Base-by-base conservation (phyloP, 1,284 basidiomycete species). In the Trametes hirsuta region DNA sequence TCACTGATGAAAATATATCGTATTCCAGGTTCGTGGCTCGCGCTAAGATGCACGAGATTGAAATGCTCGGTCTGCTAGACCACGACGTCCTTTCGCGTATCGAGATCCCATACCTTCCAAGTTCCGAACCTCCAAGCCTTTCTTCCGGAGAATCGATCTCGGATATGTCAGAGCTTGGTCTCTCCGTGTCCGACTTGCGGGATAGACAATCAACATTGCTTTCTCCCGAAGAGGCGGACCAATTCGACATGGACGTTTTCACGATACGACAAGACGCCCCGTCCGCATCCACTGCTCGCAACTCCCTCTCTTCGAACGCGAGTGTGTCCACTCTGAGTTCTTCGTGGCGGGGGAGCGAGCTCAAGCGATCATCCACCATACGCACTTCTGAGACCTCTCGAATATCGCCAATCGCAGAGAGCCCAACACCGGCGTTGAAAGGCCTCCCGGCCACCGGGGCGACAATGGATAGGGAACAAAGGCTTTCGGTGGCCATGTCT, bases 31-130 rank as follows among this genome's bases (percentile, higher is more conserved):
- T 97, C 71, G 81, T 97, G 25, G 89, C 94, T 2, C 86, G 94
- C 44, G 94, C 92, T 40, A 94, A 93, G 75, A 96, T 97, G 93
- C 91, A 94, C 68, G 91, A 96, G 71, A 94, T 97, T 47, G 91
- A 97, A 71, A 95, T 94, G 91, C 82, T 97, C 8, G 95, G 95
- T 4, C 79, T 96, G 9, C 79, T 97, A 48, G 94, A 95, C 67
- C 91, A 96, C 70, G 95, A 95, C 70, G 88, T 94, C 35, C 86
- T 91, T 34, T 85, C 91, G 15, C 91, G 90, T 63, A 95, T 97
- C 59, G 91, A 90, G 62, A 86, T 94, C 12, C 94, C 93, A 4
- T 78, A 87, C 69, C 77, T 94, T 6, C 79, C 81, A 4, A 82
- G 81, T 37, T 74, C 76, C 15, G 55, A 55, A 15, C 49, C 30